phyloP scores from a whole-genome alignment of 352 stramenopile species.

The Phytophthora europaea region DNA sequence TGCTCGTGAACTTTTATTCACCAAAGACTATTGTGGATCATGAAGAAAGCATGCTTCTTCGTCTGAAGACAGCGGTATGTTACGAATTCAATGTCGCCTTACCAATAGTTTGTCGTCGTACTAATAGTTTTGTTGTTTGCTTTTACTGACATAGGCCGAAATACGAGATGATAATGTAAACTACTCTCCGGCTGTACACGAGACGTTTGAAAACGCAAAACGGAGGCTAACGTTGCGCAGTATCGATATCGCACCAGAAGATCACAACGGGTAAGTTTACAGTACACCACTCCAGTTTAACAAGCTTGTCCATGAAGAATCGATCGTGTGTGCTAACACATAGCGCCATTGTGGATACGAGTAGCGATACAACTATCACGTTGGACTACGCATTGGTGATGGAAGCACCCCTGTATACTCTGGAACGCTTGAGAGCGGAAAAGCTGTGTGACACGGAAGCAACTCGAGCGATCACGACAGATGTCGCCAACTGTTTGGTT shows the following conservation, averaged over 20 bases:
- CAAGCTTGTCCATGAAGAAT: conserved; percentile 8
- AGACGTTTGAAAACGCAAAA: conserved; percentile 68
- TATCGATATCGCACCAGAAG: conserved; percentile 47
- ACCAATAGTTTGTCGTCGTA: not conserved
- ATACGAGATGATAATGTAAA: conserved; percentile 28
- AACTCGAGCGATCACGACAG: conserved; percentile 44
- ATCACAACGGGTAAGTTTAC: conserved; percentile 59
- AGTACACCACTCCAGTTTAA: not conserved
- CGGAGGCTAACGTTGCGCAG: conserved; percentile 52
- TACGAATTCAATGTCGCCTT: not conserved
- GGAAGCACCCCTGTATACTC: conserved; percentile 62
- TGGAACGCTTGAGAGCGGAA: conserved; percentile 50
- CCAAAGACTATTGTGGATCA: conserved; percentile 40
- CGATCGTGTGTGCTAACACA: conserved; percentile 27
- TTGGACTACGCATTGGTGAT: conserved; percentile 67
- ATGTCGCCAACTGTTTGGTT: conserved; percentile 57
- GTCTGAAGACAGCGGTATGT: conserved; percentile 54
- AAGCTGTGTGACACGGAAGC: conserved; percentile 41
- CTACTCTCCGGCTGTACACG: conserved; percentile 33
- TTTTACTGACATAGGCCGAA: conserved; percentile 12
- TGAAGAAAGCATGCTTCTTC: conserved; percentile 51
- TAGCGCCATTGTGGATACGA: conserved; percentile 19
- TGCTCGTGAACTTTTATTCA: conserved; percentile 75
- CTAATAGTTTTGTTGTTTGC: not conserved
- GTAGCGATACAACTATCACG: conserved; percentile 57